Conservation (phyloP, 768 basidiomycete genomes). For the button mushroom (Agaricus bisporus) region DNA sequence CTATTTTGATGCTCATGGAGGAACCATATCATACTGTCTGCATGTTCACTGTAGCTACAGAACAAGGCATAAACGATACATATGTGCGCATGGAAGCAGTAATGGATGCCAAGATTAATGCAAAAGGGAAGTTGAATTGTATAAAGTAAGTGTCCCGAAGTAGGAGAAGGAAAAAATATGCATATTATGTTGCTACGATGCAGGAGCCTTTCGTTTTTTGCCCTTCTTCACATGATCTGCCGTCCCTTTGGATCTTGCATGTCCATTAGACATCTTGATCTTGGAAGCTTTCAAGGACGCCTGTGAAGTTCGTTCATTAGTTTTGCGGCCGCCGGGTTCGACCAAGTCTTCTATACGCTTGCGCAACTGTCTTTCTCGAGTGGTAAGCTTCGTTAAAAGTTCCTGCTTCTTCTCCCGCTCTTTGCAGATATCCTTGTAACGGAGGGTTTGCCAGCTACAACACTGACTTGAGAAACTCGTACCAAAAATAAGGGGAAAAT, state of each 20-base stretch:
- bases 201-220: conserved; percentile 47
- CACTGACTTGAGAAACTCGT: conserved; percentile 5
- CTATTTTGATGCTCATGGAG: neutral
- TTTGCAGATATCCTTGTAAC: conserved; percentile 62
- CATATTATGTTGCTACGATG: conserved; percentile 17
- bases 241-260: conserved; percentile 30
- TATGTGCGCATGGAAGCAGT: neutral
- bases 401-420: conserved; percentile 76
- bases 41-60: conserved; percentile 10
- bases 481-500: neutral
- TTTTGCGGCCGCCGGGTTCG: conserved; percentile 37
- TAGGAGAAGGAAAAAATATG: conserved; percentile 23
- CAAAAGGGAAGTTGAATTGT: conserved; percentile 2
- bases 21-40: conserved; percentile 3
- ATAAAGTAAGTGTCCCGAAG: conserved; percentile 12
- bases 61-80: conserved; percentile 11
- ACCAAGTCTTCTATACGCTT: conserved; percentile 71
- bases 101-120: conserved; percentile 6
- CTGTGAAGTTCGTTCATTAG: conserved; percentile 24
- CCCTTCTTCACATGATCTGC: conserved; percentile 49
- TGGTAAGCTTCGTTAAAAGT: conserved; percentile 58
- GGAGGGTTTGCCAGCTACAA: conserved; percentile 73
- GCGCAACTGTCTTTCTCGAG: conserved; percentile 72
- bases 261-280: conserved; percentile 40
- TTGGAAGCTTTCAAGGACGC: conserved; percentile 31